Evolutionary conservation across 257 asterid genomes (phyloP).

Genomic region (Capsicum baccatum): DNA sequence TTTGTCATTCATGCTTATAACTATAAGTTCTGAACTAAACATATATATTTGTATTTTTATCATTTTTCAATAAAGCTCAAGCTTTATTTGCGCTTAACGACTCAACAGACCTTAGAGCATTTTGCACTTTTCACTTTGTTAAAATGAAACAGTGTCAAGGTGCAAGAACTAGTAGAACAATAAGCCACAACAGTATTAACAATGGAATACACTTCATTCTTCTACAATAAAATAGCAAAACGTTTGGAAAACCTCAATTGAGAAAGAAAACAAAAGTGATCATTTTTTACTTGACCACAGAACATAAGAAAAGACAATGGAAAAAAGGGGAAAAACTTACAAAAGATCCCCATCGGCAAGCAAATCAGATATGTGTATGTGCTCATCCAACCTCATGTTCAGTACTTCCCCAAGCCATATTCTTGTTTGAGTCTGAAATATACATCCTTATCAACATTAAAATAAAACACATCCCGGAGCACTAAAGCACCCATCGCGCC

Average conservation of each 20-base stretch:
- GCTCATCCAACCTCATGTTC: slow-evolving; percentile 60
- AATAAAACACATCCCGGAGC: no score
- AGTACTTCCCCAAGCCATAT: slow-evolving; percentile 87
- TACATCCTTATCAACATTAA: not conserved
- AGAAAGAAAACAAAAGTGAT: not conserved
- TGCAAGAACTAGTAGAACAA: slow-evolving; percentile 14
- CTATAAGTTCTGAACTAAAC: no score
- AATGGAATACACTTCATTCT: not conserved
- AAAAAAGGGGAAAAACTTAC: slow-evolving; percentile 47
- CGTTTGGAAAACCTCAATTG: not conserved
- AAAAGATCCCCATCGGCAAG: slow-evolving; percentile 92
- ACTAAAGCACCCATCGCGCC: no score
- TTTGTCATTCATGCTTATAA: no score
- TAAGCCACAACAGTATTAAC: not conserved
- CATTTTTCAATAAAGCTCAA: no score
- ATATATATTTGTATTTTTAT: no score
- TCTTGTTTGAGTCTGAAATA: slow-evolving; percentile 74
- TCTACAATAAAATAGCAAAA: not conserved
- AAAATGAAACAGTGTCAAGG: not conserved
- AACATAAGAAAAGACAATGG: not conserved
- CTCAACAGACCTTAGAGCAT: no score
- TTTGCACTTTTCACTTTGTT: no score
- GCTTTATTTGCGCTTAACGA: no score
- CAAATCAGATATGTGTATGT: slow-evolving; percentile 70
- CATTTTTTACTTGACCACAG: not conserved